Base-by-base conservation (phyloP, 768 basidiomycete species). In the Tulasnella sp. region DNA sequence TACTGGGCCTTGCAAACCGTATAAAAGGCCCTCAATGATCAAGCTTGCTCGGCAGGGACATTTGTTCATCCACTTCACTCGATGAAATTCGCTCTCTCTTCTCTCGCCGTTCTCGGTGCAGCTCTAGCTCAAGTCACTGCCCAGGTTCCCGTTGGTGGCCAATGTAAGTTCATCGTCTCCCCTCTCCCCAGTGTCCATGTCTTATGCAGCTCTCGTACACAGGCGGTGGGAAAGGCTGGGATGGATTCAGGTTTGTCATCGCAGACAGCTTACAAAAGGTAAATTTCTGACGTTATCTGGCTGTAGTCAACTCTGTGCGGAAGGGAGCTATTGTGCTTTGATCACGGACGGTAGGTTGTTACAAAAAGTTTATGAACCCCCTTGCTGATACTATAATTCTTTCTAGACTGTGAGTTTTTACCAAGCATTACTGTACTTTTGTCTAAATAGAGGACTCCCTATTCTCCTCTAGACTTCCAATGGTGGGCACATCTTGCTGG, bases 81-180 rank as follows among this genome's bases (percentile, higher is more conserved):
- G 42, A 75, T 75, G 74, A 75, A 44, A 34, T 16, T 44, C 74
- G 18, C 74, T 44, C 74, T 75, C 48, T 75, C 74, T 20, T 75
- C 74, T 28, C 42, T 75, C 48, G 74, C 74, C 48, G 24, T 75
- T 75, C 74, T 75, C 42, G 48, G 74, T 22, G 42, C 42, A 40
- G 42, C 74, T 18, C 42, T 75, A 42, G 34, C 48, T 8, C 37
- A 74, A 22, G 72, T 74, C 72, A 74, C 37, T 74, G 72, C 72
- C 28, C 42, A 40, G 28, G 72, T 74, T 40, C 72, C 72, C 7
- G 9, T 74, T 40, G 37, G 72, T 22, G 72, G 72, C 72, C 72
- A 54, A 54, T 54, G 54, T 54, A n/a, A 8, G 54, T 22, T 24
- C 1, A n/a, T 54, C n/a, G 24, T 22, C 11, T 14, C 1, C 24